phyloP scores from a whole-genome alignment of 2,329 filamentous ascomycete species.

The Penicillium concentricum region DNA sequence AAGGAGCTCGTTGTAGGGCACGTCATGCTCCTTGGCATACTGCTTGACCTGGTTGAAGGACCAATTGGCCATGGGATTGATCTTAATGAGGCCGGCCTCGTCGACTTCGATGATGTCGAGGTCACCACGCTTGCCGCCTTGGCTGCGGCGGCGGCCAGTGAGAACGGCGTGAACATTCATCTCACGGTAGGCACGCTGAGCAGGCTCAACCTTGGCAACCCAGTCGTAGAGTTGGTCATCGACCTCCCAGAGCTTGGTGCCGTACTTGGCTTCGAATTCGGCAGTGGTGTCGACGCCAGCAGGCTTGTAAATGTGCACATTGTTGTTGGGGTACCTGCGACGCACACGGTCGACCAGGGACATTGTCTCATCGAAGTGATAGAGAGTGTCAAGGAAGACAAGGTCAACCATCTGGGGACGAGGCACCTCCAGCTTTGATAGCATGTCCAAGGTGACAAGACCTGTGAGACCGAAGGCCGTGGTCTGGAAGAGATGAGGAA shows the following conservation, averaged over 20 bases:
- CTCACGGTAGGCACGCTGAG: conserved; percentile 84
- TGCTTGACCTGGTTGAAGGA: conserved; percentile 82
- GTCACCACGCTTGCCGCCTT: conserved; percentile 87
- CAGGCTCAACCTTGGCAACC: conserved; percentile 95
- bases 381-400: conserved; percentile 78
- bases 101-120: conserved; percentile 92
- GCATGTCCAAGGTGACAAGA: conserved; percentile 75
- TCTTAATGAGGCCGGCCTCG: conserved; percentile 88
- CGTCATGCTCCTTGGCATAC: conserved; percentile 81
- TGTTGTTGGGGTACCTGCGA: conserved; percentile 72
- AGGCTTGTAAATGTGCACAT: conserved; percentile 87
- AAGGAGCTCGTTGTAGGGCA: conserved; percentile 90
- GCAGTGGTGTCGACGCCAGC: conserved; percentile 67
- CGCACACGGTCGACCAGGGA: conserved; percentile 72
- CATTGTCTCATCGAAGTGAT: conserved; percentile 78
- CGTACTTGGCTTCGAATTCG: conserved; percentile 81
- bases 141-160: conserved; percentile 85
- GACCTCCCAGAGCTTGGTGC: conserved; percentile 77
- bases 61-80: conserved; percentile 97
- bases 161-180: conserved; percentile 86
- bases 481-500: conserved; percentile 85
- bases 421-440: conserved; percentile 51
- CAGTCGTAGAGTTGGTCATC: conserved; percentile 93
- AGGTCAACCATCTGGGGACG: conserved; percentile 51
- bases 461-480: conserved; percentile 81